Evolutionary conservation across 495 filamentous ascomycete genomes (phyloP).

Genomic region (Penicillium coffeae): DNA sequence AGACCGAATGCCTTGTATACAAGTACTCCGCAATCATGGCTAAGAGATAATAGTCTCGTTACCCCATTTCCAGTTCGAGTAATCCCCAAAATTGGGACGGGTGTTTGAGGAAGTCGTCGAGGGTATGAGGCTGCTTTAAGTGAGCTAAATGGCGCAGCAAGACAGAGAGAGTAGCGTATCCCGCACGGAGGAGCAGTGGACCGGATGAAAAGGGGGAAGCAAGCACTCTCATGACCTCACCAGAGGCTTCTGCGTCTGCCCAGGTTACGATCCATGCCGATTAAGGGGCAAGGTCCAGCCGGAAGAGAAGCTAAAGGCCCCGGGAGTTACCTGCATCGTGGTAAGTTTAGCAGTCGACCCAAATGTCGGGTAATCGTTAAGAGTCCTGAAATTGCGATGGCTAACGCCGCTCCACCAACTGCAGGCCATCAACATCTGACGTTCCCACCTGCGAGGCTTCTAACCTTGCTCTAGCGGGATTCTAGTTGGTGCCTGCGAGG

Average conservation of each 20-base stretch:
- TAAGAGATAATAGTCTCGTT: background rate
- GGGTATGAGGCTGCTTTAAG: no score
- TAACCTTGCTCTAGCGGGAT: slow-evolving; percentile 20
- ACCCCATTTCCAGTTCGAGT: background rate
- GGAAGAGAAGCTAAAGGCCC: background rate
- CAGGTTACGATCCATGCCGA: no score
- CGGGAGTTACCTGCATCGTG: background rate
- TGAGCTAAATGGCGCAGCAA: no score
- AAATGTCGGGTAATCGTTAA: background rate
- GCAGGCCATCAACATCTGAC: slow-evolving; percentile 11
- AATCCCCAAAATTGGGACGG: background rate
- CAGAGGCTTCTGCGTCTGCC: background rate
- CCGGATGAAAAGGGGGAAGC: no score
- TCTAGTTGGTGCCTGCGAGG: slow-evolving; percentile 17
- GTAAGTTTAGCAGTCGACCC: background rate
- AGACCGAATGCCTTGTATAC: background rate
- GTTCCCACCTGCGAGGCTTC: slow-evolving; percentile 17
- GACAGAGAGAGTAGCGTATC: no score
- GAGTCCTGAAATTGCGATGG: background rate
- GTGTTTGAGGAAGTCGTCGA: background rate
- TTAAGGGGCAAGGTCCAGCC: background rate
- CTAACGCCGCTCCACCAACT: slow-evolving; percentile 7
- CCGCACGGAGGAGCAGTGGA: no score
- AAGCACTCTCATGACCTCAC: no score
- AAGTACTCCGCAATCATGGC: background rate